A percentile compares a stretch with the other conserved stretches of the same genome.
Conservation (phyloP, 2,329 filamentous ascomycete genomes). For the Colletotrichum orbiculare region DNA sequence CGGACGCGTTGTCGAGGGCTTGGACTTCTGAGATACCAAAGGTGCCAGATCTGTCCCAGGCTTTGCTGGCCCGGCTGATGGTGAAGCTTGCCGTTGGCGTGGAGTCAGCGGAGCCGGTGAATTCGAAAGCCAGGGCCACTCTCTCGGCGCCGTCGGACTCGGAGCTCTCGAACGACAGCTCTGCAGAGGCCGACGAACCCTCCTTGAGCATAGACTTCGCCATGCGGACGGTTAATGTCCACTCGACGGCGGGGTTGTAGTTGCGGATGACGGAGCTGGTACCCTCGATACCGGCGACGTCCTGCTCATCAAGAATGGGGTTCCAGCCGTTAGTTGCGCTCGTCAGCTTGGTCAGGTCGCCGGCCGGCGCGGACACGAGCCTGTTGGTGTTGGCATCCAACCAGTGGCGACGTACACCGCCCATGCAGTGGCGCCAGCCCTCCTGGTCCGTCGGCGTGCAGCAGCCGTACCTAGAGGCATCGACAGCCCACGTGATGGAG, state of each 20-base stretch:
- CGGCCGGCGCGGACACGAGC: slow-evolving; percentile 33
- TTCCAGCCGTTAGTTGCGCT: slow-evolving; percentile 36
- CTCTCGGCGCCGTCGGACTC: slow-evolving; percentile 37
- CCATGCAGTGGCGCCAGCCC: slow-evolving; percentile 44
- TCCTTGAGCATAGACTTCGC: slow-evolving; percentile 27
- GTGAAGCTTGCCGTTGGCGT: slow-evolving; percentile 41
- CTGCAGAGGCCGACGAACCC: slow-evolving; percentile 37
- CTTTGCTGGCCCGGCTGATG: slow-evolving; percentile 42
- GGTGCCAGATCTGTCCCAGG: slow-evolving; percentile 27
- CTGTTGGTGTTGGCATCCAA: slow-evolving; percentile 32
- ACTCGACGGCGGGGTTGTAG: slow-evolving; percentile 37
- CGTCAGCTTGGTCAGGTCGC: slow-evolving; percentile 27
- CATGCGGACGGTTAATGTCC: slow-evolving; percentile 36
- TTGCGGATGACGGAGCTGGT: slow-evolving; percentile 28
- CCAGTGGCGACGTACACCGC: slow-evolving; percentile 35
- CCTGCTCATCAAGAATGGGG: slow-evolving; percentile 33
- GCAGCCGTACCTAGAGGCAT: slow-evolving; percentile 46
- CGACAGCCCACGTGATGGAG: slow-evolving; percentile 50
- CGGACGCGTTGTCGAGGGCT: slow-evolving; percentile 16
- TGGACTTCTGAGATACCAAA: slow-evolving; percentile 27
- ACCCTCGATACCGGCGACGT: slow-evolving; percentile 28
- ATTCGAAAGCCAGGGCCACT: slow-evolving; percentile 40
- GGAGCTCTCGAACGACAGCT: slow-evolving; percentile 43
- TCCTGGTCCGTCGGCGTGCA: slow-evolving; percentile 45
- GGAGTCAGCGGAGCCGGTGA: slow-evolving; percentile 39